phyloP scores from a whole-genome alignment of 108 stramenopile genomes.

The Cyclotella atomus region DNA sequence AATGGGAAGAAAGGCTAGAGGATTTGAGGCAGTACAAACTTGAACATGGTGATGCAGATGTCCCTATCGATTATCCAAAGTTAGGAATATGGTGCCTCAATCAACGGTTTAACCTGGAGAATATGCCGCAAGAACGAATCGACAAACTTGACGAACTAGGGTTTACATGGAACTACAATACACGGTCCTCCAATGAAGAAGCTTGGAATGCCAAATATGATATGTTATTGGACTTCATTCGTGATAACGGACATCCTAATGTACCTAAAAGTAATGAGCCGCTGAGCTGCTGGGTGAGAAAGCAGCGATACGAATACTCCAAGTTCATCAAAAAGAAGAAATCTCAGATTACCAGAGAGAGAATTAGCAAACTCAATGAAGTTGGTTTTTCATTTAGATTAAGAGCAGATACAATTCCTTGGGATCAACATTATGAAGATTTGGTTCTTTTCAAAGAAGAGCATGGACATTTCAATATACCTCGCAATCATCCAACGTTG shows the following conservation, averaged over 20 bases:
- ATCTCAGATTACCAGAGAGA: not conserved
- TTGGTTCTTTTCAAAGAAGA: slow-evolving; percentile 23
- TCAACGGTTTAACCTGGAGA: slow-evolving; percentile 30
- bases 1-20: slow-evolving; percentile 35
- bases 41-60: slow-evolving; percentile 28
- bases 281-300: slow-evolving; percentile 7
- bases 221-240: not conserved
- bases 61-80: slow-evolving; percentile 27
- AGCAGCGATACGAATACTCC: slow-evolving; percentile 17
- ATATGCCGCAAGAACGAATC: slow-evolving; percentile 29
- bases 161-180: slow-evolving; percentile 37
- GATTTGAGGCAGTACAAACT: slow-evolving; percentile 34
- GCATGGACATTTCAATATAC: slow-evolving; percentile 23
- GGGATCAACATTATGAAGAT: slow-evolving; percentile 3
- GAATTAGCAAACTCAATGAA: slow-evolving; percentile 9
- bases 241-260: slow-evolving; percentile 3
- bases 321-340: slow-evolving; percentile 8
- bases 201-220: slow-evolving; percentile 13
- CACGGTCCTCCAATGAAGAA: not conserved
- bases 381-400: slow-evolving; percentile 1
- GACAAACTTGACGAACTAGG: slow-evolving; percentile 24
- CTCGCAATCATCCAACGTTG: slow-evolving; percentile 10
- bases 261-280: slow-evolving; percentile 8
- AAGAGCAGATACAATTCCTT: slow-evolving; percentile 3
- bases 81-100: slow-evolving; percentile 35